Base-by-base conservation (phyloP, 2,329 filamentous ascomycete genomes). In the Cylindrodendrum hubeiense region DNA sequence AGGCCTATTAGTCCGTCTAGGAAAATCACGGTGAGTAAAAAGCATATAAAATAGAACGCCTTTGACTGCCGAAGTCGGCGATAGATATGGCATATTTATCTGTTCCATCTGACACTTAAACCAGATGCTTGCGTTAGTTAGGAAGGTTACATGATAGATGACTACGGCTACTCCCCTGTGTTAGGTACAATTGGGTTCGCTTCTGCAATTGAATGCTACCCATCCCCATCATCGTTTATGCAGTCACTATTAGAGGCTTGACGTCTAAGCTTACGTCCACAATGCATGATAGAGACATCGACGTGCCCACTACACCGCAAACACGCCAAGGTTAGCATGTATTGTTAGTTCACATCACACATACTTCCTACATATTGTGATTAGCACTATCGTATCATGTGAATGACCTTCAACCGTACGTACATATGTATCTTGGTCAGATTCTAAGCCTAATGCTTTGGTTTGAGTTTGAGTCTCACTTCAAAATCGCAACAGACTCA, bases 1-100 rank as follows among this genome's bases (percentile, higher is more conserved):
- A 6, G 15, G 57, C 52, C 28, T 12, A 28, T 21, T 68, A 70
- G 54, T 68, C 26, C 8, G 26, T 28, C 26, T 28, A 8, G 26
- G 26, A 28, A 28, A 28, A 8, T 28, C 4, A 28, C 26, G 8
- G 26, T 28, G 5, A 4, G 26, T 28, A 28, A 28, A 28, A 28
- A 28, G 26, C 26, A 28, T 5, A 5, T 8, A 28, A 28, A 28
- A 28, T 28, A 28, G 26, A 5, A 28, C 8, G 26, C 26, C 4
- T 28, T 28, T 28, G 26, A 28, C 26, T 28, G 26, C 26, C 26
- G 26, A 28, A 28, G 26, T 28, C 26, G 26, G 26, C 26, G 26
- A 28, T 28, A 28, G 26, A 28, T 28, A 8, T 28, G 26, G 8
- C 26, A 28, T n/a, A n/a, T n/a, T n/a, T n/a, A n/a, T n/a, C n/a